A percentile compares a stretch with the other conserved stretches of the same genome.
Conservation (phyloP, 352 stramenopile species). For the Achlya hypogyna region DNA sequence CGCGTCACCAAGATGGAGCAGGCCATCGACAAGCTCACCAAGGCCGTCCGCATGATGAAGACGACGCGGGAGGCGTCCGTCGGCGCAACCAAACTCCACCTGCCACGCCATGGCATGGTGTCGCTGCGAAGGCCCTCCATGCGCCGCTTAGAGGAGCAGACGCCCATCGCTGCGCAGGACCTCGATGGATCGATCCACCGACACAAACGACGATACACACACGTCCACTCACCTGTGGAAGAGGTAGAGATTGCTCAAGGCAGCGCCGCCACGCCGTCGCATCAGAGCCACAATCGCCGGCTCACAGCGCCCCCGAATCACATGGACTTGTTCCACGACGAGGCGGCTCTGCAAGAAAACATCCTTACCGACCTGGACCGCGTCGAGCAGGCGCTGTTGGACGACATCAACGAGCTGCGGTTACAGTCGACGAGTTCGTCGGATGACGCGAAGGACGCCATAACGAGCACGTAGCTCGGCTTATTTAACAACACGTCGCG, state of each 20-base stretch:
- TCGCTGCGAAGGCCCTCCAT: neutral
- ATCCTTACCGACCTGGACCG: neutral
- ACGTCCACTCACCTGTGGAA: too few relatives aligned
- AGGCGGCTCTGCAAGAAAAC: neutral
- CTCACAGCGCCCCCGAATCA: neutral
- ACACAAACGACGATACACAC: neutral
- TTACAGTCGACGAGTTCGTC: neutral
- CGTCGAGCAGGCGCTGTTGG: neutral
- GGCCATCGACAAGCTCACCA: neutral
- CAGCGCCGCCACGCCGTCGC: too few relatives aligned
- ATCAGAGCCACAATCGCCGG: neutral
- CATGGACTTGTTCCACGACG: neutral
- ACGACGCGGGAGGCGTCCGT: neutral
- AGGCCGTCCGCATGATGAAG: neutral
- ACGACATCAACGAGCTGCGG: neutral
- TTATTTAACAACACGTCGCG: neutral
- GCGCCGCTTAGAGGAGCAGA: neutral
- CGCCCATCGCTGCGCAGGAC: neutral
- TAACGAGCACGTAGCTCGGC: neutral
- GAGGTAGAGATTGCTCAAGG: too few relatives aligned
- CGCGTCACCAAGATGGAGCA: slow-evolving; percentile 3
- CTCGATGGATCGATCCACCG: neutral
- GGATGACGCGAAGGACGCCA: neutral
- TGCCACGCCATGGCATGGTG: neutral
- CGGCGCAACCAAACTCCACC: neutral